Evolutionary conservation across 192 early-diverging fungal genomes (phyloP).

Genomic region (Coemansia biformis): DNA sequence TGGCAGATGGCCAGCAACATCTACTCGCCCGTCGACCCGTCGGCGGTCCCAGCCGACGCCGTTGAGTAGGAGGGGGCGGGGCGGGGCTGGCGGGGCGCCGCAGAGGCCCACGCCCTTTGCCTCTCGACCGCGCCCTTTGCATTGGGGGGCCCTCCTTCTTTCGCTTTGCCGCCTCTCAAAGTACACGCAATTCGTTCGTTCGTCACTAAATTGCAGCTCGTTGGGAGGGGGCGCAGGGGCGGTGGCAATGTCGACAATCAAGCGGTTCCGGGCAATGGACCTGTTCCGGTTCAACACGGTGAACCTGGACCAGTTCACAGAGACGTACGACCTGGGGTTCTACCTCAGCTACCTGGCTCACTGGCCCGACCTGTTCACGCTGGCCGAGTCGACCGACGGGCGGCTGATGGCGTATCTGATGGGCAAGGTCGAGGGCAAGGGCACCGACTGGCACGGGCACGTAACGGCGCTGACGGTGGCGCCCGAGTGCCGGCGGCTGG

Average conservation of each 20-base stretch:
- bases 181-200: too few species aligned
- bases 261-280: conserved; percentile 80
- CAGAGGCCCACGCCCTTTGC: too few species aligned
- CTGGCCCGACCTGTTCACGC: conserved; percentile 91
- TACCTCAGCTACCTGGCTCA: conserved; percentile 88
- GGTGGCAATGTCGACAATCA: conserved; percentile 40
- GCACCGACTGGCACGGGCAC: conserved; percentile 93
- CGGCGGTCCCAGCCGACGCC: conserved; percentile 22
- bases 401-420: conserved; percentile 82
- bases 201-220: too few species aligned
- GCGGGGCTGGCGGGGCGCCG: too few species aligned
- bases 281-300: conserved; percentile 93
- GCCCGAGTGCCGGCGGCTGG: conserved; percentile 88
- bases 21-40: conserved; percentile 39
- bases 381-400: conserved; percentile 68
- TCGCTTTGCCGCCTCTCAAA: not conserved
- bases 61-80: conserved; percentile 21
- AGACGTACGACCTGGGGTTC: conserved; percentile 92
- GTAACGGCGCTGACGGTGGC: conserved; percentile 97
- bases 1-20: conserved; percentile 92
- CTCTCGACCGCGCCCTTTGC: not conserved
- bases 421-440: conserved; percentile 91
- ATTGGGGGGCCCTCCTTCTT: not conserved
- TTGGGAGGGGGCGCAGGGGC: too few species aligned
- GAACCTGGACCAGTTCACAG: conserved; percentile 91